phyloP scores from a whole-genome alignment of 495 filamentous ascomycete species.

The Delitschia confertaspora region DNA sequence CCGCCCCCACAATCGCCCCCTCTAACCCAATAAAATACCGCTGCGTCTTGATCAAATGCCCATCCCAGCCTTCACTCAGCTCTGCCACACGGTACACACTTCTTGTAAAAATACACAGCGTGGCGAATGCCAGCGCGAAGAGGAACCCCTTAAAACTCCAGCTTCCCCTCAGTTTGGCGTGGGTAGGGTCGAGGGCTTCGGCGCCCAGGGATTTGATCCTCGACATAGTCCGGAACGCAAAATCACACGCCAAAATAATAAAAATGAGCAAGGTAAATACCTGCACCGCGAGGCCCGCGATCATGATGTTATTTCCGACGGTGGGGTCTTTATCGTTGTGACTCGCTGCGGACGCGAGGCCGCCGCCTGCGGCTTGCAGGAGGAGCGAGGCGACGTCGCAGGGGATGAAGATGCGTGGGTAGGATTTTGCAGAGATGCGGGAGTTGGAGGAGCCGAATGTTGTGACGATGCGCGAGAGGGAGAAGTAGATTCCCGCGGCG shows the following conservation, averaged over 20 bases:
- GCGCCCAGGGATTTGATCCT: constrained; percentile 10
- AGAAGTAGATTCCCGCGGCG: constrained; percentile 53
- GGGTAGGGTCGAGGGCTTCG: constrained; percentile 18
- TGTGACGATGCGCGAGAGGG: constrained; percentile 40
- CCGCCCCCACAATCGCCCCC: constrained; percentile 23
- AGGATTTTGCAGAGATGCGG: constrained; percentile 44
- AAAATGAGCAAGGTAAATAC: constrained; percentile 32
- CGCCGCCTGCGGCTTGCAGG: constrained; percentile 47
- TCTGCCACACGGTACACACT: constrained; percentile 35
- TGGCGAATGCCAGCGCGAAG: constrained; percentile 23
- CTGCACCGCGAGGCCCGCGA: constrained; percentile 33
- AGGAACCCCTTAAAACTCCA: constrained; percentile 26
- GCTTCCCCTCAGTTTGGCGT: constrained; percentile 12
- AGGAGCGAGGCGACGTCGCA: constrained; percentile 44
- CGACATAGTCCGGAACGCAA: constrained; percentile 22
- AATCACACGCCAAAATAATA: constrained; percentile 29
- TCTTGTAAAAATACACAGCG: constrained; percentile 31
- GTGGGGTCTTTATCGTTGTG: constrained; percentile 12
- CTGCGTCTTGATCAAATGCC: constrained; percentile 29
- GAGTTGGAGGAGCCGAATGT: constrained; percentile 42
- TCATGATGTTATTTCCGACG: constrained; percentile 26
- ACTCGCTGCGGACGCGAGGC: constrained; percentile 29
- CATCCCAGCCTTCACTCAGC: constrained; percentile 33
- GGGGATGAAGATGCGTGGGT: constrained; percentile 47
- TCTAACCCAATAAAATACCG: constrained; percentile 31